phyloP scores from a whole-genome alignment of 2,329 filamentous ascomycete genomes.

The Cladosporium sphaerospermum region DNA sequence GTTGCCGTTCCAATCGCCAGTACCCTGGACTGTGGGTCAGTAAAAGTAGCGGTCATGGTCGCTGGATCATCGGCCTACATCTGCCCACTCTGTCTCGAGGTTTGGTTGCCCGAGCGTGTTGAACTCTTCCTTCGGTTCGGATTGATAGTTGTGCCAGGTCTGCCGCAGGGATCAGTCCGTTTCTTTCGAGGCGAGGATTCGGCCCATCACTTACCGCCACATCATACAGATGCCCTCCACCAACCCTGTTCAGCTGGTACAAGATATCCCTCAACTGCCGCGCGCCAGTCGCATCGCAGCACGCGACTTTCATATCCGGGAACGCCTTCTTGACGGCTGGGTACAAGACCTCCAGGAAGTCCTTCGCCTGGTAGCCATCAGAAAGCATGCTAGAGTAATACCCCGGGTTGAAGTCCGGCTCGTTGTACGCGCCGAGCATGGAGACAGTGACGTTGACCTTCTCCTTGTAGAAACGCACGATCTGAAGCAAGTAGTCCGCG shows the following conservation, averaged over 20 bases:
- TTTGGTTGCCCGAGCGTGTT: background rate
- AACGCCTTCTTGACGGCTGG: conserved; percentile 33
- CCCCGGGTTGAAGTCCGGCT: conserved; percentile 33
- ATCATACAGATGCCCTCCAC: conserved; percentile 49
- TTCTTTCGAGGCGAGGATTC: conserved; percentile 39
- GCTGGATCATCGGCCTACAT: background rate
- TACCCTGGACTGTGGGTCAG: no score
- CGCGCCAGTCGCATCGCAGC: conserved; percentile 40
- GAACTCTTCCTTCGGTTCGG: conserved; percentile 3
- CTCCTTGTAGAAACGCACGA: conserved; percentile 42
- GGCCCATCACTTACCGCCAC: conserved; percentile 44
- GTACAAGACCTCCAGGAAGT: conserved; percentile 44
- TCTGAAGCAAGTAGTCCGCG: conserved; percentile 44
- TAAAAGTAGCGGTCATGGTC: no score
- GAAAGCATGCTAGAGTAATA: conserved; percentile 42
- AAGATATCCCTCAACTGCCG: conserved; percentile 31
- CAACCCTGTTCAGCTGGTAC: conserved; percentile 42
- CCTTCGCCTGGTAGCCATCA: conserved; percentile 40
- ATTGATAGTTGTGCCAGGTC: conserved; percentile 24
- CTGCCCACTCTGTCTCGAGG: background rate
- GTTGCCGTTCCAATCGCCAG: conserved; percentile 11
- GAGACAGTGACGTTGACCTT: conserved; percentile 35
- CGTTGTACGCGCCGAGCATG: conserved; percentile 18
- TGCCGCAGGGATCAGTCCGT: conserved; percentile 37
- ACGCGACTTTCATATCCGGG: conserved; percentile 32